Conservation (phyloP, 495 filamentous ascomycete species). For the Arthonia radiata region DNA sequence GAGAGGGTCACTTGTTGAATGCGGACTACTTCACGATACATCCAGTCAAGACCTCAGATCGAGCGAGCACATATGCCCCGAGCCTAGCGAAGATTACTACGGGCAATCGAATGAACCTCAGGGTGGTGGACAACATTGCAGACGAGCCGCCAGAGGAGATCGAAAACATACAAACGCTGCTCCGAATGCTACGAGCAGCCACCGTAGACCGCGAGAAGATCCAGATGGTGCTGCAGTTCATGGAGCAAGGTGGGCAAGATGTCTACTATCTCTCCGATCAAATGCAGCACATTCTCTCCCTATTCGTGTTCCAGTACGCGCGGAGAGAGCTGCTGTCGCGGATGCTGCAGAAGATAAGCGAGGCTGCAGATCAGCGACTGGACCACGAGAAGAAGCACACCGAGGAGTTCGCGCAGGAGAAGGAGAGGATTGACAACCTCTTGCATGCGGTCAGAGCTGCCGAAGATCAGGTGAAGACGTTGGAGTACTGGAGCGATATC, state of each 20-base stretch:
- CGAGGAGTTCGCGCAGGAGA: slow-evolving; percentile 1
- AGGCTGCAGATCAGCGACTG: slow-evolving; percentile 15
- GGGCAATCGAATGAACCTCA: slow-evolving; percentile 3
- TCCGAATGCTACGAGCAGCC: slow-evolving; percentile 34
- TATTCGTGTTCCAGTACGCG: slow-evolving; percentile 76
- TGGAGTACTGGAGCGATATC: slow-evolving; percentile 58
- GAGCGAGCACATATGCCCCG: slow-evolving; percentile 14
- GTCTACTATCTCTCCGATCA: slow-evolving; percentile 44
- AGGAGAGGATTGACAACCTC: slow-evolving; percentile 25
- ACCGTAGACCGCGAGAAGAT: slow-evolving; percentile 81
- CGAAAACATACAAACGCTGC: slow-evolving; percentile 33
- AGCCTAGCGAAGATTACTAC: slow-evolving; percentile 6
- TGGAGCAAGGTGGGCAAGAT: slow-evolving; percentile 58
- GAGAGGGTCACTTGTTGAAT: slow-evolving; percentile 31
- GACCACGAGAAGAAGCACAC: slow-evolving; percentile 6
- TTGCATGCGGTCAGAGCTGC: slow-evolving; percentile 32
- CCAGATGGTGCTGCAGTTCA: slow-evolving; percentile 51
- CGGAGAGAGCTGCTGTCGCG: slow-evolving; percentile 46
- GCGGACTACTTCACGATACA: slow-evolving; percentile 78
- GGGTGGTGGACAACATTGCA: slow-evolving; percentile 7
- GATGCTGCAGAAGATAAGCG: slow-evolving; percentile 37
- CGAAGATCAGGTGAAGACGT: slow-evolving; percentile 36
- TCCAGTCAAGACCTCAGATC: slow-evolving; percentile 15
- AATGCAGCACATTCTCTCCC: slow-evolving; percentile 64
- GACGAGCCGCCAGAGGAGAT: slow-evolving; percentile 25